Evolutionary conservation across 768 basidiomycete genomes (phyloP).

Genomic region (Psilocybe cubensis): DNA sequence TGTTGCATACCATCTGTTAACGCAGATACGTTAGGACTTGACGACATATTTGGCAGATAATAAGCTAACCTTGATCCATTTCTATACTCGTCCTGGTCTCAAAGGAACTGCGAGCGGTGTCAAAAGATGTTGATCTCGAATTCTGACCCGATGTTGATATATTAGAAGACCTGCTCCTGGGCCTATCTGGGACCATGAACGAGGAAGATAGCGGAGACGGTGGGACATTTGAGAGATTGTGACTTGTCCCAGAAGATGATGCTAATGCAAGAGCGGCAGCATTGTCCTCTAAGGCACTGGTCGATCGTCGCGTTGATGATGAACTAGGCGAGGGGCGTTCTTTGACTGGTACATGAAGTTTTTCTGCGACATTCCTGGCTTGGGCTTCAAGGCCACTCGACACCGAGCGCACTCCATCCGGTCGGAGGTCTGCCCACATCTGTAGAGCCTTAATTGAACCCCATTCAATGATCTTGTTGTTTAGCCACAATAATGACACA

Average conservation of each 20-base stretch:
- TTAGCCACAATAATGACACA: slow-evolving; percentile 92
- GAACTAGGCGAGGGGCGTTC: slow-evolving; percentile 35
- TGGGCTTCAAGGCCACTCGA: slow-evolving; percentile 42
- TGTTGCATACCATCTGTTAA: slow-evolving; percentile 14
- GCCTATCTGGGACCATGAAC: slow-evolving; percentile 10
- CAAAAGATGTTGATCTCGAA: not conserved
- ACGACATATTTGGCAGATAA: not conserved
- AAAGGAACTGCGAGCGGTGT: not conserved
- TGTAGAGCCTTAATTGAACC: slow-evolving; percentile 94
- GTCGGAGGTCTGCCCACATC: slow-evolving; percentile 87
- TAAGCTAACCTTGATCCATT: not conserved
- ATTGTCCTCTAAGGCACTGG: slow-evolving; percentile 25
- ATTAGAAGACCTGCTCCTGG: not conserved
- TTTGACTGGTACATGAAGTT: slow-evolving; percentile 41
- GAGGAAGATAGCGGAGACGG: slow-evolving; percentile 15
- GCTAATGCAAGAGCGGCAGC: slow-evolving; percentile 25
- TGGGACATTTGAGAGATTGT: slow-evolving; percentile 8
- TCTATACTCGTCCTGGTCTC: not conserved
- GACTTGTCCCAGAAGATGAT: slow-evolving; percentile 21
- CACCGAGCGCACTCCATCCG: slow-evolving; percentile 49
- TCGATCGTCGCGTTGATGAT: slow-evolving; percentile 19
- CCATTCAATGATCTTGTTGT: slow-evolving; percentile 99
- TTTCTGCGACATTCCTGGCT: slow-evolving; percentile 48
- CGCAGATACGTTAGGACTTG: not conserved
- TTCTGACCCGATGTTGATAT: slow-evolving; percentile 1